phyloP scores from a whole-genome alignment of 257 asterid genomes.

The Leptodermis oblonga region DNA sequence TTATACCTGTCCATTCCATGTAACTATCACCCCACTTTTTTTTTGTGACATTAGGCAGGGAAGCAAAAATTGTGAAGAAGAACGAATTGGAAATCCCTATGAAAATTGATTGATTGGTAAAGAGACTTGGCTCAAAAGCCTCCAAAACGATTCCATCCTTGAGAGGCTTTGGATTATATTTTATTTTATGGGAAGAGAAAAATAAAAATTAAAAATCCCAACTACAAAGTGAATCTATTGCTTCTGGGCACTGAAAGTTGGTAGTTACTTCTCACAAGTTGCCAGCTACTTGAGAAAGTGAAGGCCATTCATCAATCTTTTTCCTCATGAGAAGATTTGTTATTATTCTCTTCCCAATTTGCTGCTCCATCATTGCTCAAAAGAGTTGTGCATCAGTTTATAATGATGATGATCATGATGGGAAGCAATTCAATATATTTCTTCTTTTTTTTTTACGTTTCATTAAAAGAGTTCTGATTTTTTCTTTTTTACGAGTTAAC shows the following conservation, averaged over 20 bases:
- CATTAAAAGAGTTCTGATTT: no score
- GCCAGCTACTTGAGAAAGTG: neutral
- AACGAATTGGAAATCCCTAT: neutral
- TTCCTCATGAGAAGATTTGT: neutral
- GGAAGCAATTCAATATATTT: neutral
- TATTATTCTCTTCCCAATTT: neutral
- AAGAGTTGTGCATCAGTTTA: no score
- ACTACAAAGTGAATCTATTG: neutral
- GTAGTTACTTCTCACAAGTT: no score
- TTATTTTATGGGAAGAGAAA: no score
- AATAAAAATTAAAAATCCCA: neutral
- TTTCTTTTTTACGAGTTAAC: no score
- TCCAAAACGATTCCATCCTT: neutral
- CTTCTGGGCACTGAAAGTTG: conserved; percentile 10
- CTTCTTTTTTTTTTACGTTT: no score
- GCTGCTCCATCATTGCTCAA: neutral
- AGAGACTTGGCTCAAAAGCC: neutral
- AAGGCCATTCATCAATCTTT: neutral
- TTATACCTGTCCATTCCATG: neutral
- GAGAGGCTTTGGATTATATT: neutral
- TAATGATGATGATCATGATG: no score
- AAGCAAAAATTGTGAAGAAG: conserved; percentile 1
- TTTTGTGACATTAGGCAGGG: neutral
- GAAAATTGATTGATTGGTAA: neutral
- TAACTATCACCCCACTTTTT: no score